Evolutionary conservation across 116 monocot genomes (phyloP).

Genomic region (Iris pallida): DNA sequence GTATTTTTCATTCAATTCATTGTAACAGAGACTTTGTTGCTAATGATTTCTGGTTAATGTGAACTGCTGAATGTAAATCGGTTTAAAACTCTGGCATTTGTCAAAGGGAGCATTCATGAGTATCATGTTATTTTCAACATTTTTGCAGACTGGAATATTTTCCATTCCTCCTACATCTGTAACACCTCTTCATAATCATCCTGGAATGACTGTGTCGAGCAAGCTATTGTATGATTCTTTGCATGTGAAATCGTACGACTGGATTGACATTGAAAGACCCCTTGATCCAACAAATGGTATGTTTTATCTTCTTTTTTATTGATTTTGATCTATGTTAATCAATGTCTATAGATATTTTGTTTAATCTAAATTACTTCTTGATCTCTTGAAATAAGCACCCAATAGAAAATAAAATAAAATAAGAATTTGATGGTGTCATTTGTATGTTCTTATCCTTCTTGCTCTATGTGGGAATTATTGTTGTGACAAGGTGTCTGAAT

Average conservation of each 20-base stretch:
- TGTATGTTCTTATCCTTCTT: too few relatives aligned
- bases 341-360: not conserved
- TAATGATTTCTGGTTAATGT: too few relatives aligned
- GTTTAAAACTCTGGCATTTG: too few relatives aligned
- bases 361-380: not conserved
- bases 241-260: conserved; percentile 53
- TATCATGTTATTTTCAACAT: conserved; percentile 2
- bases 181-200: conserved; percentile 62
- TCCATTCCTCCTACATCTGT: conserved; percentile 47
- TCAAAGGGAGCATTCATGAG: not conserved
- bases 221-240: conserved; percentile 48
- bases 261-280: conserved; percentile 24
- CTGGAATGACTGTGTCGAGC: conserved; percentile 57
- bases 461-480: too few relatives aligned
- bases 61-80: too few relatives aligned
- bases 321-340: not conserved
- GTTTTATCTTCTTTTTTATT: conserved; percentile 6
- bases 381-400: not conserved
- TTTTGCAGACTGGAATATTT: conserved; percentile 53
- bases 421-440: too few relatives aligned
- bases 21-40: not conserved
- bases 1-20: not conserved
- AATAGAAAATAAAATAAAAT: not conserved
- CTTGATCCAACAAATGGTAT: conserved; percentile 33
- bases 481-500: too few relatives aligned